phyloP scores from a whole-genome alignment of 257 asterid species.

The Nicotiana noctiflora region DNA sequence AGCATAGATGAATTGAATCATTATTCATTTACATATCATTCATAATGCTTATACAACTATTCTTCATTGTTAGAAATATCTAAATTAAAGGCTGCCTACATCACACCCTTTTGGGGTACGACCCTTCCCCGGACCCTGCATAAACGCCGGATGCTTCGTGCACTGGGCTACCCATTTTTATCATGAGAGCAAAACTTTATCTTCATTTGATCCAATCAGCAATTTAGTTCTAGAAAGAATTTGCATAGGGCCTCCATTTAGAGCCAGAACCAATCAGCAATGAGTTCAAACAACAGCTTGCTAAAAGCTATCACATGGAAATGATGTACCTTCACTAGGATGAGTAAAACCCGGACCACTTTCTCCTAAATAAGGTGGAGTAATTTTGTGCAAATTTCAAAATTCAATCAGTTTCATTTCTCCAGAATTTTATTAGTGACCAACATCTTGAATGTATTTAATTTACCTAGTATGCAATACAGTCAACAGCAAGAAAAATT shows the following conservation, averaged over 20 bases:
- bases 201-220: background rate
- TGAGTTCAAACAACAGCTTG: background rate
- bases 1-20: constrained; percentile 2
- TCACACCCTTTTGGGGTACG: too few species aligned
- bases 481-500: background rate
- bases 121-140: too few species aligned
- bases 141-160: too few species aligned
- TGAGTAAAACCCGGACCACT: background rate
- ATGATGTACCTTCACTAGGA: background rate
- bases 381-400: background rate
- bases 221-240: background rate
- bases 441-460: background rate
- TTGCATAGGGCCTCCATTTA: constrained; percentile 10
- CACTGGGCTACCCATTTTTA: background rate
- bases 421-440: background rate
- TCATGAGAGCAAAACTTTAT: constrained; percentile 42
- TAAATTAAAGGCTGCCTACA: too few species aligned
- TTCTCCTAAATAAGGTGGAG: background rate
- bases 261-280: background rate
- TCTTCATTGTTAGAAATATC: background rate
- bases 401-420: background rate
- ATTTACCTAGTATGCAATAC: background rate
- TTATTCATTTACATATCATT: constrained; percentile 10
- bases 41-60: background rate
- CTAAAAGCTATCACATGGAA: background rate